Evolutionary conservation across 2,329 filamentous ascomycete species (phyloP).

Genomic region (Fusarium sp.): DNA sequence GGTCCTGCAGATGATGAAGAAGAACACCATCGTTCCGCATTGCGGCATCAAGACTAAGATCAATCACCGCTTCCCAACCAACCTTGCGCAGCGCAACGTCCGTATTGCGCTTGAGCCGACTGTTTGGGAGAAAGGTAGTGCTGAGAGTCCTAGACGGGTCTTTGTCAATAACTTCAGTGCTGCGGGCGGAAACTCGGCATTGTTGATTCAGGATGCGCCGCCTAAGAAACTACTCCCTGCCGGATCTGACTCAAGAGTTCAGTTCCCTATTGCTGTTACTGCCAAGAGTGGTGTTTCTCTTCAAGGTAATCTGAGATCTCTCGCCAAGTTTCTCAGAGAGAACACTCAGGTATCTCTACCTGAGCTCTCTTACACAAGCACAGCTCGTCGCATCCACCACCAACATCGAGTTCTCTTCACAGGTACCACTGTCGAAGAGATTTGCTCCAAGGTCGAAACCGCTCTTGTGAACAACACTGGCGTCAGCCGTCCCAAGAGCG

Average conservation of each 20-base stretch:
- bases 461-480: slow-evolving; percentile 25
- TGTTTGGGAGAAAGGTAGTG: slow-evolving; percentile 56
- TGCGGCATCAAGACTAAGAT: slow-evolving; percentile 65
- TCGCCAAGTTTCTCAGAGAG: slow-evolving; percentile 32
- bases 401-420: slow-evolving; percentile 61
- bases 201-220: slow-evolving; percentile 71
- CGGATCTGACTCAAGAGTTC: slow-evolving; percentile 57
- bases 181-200: slow-evolving; percentile 77
- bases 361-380: slow-evolving; percentile 64
- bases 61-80: slow-evolving; percentile 61
- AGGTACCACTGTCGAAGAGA: neutral
- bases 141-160: slow-evolving; percentile 60
- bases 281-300: slow-evolving; percentile 27
- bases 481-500: slow-evolving; percentile 23
- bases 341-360: slow-evolving; percentile 53
- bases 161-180: slow-evolving; percentile 79
- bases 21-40: slow-evolving; percentile 64
- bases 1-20: slow-evolving; percentile 63
- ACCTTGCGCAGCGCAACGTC: slow-evolving; percentile 56
- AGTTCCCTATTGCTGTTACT: slow-evolving; percentile 25
- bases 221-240: slow-evolving; percentile 40
- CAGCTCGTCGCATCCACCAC: slow-evolving; percentile 46
- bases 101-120: slow-evolving; percentile 68
- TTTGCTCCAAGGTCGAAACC: slow-evolving; percentile 24
- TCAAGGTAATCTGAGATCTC: slow-evolving; percentile 21